Base-by-base conservation (phyloP, 148 eudicot genomes). In the Spergularia bocconei region DNA sequence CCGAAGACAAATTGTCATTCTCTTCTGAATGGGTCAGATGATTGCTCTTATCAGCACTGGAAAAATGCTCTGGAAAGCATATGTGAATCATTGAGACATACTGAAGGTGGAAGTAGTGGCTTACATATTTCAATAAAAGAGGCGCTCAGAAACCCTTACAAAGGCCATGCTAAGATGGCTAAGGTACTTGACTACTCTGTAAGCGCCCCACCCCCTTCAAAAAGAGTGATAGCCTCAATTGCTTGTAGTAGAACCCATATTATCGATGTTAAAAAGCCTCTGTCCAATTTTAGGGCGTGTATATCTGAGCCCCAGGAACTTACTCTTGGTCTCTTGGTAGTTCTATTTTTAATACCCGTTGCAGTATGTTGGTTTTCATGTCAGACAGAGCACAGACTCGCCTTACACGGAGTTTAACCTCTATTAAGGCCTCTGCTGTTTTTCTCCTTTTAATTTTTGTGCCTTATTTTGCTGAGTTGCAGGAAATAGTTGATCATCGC, bases 71-170 rank as follows among this genome's bases (percentile, higher is more conserved):
- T 88, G 77, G 85, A 85, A 73, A 87, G 82, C 75, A 72, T 85
- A 48, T 81, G 79, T 63, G 86, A 85, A 70, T 86, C 90, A 17
- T n/a, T 86, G 58, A 47, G 67, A 55, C 77, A 79, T 39, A 76
- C 79, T 74, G 86, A 86, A 78, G 82, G 81, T 60, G 88, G 85
- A 75, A 75, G 74, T 71, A 78, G 81, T 73, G 88, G 91, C 16
- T 75, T 86, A 75, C 65, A 53, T 13, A 80, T 78, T 73, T 77
- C 86, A 79, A 77, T 86, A 50, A 74, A 74, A 72, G 81, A 79
- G 62, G 90, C 85, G 33, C 81, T 77, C 68, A 71, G 50, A 61
- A 78, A 73, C 76, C 79, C 72, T 44, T 73, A 67, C 68, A 67
- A 64, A 19, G 57, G 75, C 64, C 67, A 78, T 70, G 60, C 74